Evolutionary conservation across 1,284 basidiomycete genomes (phyloP).

Genomic region (Malassezia slooffiae): DNA sequence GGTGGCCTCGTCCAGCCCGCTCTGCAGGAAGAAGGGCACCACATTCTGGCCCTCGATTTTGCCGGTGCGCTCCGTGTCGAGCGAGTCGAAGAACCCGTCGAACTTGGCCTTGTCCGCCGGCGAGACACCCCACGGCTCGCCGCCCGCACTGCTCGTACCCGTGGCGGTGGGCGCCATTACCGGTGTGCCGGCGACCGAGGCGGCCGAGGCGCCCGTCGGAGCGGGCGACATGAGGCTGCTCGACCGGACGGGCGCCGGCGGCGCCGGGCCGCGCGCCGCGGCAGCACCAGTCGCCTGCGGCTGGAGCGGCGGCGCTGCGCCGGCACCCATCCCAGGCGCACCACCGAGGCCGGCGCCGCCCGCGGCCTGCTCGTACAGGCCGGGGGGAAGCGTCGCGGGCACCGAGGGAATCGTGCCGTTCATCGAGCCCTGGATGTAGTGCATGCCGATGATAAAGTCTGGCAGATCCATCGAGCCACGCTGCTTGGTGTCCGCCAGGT

Average conservation of each 20-base stretch:
- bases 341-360: conserved; percentile 17
- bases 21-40: conserved; percentile 91
- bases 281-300: conserved; percentile 11
- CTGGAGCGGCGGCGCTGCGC: conserved; percentile 5
- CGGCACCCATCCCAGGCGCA: conserved; percentile 3
- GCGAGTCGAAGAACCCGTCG: conserved; percentile 70
- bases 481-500: conserved; percentile 83
- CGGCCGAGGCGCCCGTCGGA: too few species aligned
- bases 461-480: conserved; percentile 77
- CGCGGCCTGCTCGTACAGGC: conserved; percentile 69
- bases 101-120: conserved; percentile 66
- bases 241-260: background rate
- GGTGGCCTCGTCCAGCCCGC: conserved; percentile 68
- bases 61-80: conserved; percentile 67
- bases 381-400: conserved; percentile 70
- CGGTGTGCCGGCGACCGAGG: background rate
- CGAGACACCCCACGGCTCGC: conserved; percentile 68
- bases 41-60: conserved; percentile 85
- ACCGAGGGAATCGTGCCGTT: conserved; percentile 60
- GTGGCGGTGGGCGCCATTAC: background rate
- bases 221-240: too few species aligned
- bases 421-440: conserved; percentile 81
- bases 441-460: conserved; percentile 93
- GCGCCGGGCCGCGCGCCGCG: too few species aligned
- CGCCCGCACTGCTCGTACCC: background rate